Conservation (phyloP, 163 green algal species). For the Chloromonas sp. region DNA sequence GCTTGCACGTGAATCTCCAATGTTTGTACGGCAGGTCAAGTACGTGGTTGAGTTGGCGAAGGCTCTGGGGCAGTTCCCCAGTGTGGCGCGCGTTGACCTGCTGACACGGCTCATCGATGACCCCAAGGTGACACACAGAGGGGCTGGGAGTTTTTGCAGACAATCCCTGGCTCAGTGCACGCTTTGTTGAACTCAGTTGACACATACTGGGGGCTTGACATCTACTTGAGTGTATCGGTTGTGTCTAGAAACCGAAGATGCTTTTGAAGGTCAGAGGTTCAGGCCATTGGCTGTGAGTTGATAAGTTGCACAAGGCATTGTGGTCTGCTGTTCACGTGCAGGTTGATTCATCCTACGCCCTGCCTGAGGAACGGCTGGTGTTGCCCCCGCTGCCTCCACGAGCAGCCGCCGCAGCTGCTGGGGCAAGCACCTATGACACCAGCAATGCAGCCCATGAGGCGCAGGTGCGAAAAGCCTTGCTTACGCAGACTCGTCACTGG, state of each 20-base stretch:
- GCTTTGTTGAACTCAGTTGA: no score
- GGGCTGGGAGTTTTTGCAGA: background rate
- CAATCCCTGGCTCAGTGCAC: background rate
- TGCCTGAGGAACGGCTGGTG: slow-evolving; percentile 50
- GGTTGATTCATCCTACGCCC: slow-evolving; percentile 42
- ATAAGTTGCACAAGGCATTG: slow-evolving; percentile 10
- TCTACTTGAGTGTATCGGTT: no score
- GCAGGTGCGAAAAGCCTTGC: no score
- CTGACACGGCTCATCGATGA: slow-evolving; percentile 82
- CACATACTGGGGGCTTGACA: no score
- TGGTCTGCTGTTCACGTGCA: background rate
- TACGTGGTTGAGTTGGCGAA: slow-evolving; percentile 95
- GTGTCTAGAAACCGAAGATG: no score
- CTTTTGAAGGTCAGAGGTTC: no score
- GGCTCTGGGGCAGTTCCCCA: slow-evolving; percentile 78
- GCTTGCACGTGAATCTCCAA: no score
- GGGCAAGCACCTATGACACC: no score
- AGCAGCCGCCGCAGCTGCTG: background rate
- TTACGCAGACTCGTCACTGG: no score
- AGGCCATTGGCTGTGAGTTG: background rate
- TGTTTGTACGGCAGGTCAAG: slow-evolving; percentile 71
- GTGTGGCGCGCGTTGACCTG: slow-evolving; percentile 90
- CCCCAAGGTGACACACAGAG: slow-evolving; percentile 17
- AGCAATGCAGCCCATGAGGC: no score
- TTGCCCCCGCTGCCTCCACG: background rate